Percentiles rank a stretch among this genome's conserved stretches.
phyloP scores from a whole-genome alignment of 2,329 filamentous ascomycete genomes.

The Aspergillus felis region DNA sequence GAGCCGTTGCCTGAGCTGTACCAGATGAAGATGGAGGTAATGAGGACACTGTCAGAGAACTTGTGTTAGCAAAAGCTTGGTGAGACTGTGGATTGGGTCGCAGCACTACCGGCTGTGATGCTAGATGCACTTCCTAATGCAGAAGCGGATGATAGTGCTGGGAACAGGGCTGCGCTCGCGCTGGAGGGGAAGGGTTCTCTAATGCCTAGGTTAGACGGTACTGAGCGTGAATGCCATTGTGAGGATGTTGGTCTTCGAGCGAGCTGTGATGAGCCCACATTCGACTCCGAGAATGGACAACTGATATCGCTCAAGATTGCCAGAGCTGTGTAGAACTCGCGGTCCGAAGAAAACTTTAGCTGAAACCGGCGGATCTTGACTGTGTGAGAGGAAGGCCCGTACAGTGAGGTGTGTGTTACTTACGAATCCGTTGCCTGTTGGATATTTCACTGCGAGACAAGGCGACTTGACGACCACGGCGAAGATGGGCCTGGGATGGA shows the following conservation, averaged over 20 bases:
- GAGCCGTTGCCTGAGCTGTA: background rate
- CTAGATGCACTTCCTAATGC: background rate
- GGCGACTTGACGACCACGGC: constrained; percentile 43
- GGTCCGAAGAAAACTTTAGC: constrained; percentile 39
- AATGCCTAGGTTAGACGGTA: constrained; percentile 4
- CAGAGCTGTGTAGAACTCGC: constrained; percentile 40
- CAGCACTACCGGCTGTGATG: background rate
- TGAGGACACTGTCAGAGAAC: background rate
- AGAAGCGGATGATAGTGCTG: constrained; percentile 5
- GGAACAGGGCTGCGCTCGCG: constrained; percentile 4
- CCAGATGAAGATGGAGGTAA: background rate
- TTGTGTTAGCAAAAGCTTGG: background rate
- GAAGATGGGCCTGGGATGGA: constrained; percentile 27
- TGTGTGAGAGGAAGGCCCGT: background rate
- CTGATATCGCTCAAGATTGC: constrained; percentile 39
- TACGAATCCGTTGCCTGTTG: constrained; percentile 26
- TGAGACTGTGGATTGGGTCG: background rate
- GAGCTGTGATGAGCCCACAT: constrained; percentile 18
- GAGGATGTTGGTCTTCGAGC: constrained; percentile 22
- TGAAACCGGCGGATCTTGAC: constrained; percentile 43
- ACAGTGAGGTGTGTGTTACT: background rate
- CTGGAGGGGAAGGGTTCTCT: constrained; percentile 2
- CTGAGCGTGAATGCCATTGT: constrained; percentile 20
- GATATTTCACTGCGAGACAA: constrained; percentile 45
- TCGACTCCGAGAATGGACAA: constrained; percentile 42